Evolutionary conservation across 805 yeast genomes (phyloP).

Genomic region (Sungouiella thailandica): DNA sequence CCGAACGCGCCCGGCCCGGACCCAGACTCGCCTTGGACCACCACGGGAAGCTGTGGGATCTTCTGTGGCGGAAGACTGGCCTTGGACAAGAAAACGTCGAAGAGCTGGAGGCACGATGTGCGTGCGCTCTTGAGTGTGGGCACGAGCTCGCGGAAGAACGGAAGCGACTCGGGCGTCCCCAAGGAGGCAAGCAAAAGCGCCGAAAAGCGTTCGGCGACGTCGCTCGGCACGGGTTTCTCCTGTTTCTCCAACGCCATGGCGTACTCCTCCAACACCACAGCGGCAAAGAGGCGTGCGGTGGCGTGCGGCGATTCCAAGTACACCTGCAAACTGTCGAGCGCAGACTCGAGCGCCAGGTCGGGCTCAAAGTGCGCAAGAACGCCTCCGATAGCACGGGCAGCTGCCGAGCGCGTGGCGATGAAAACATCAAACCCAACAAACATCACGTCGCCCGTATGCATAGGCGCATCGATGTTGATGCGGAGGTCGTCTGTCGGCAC

Average conservation of each 20-base stretch:
- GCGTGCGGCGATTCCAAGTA: conserved; percentile 62
- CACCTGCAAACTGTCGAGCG: conserved; percentile 33
- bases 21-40: conserved; percentile 89
- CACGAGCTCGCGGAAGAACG: conserved; percentile 74
- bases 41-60: conserved; percentile 78
- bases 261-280: conserved; percentile 69
- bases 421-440: conserved; percentile 74
- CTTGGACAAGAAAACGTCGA: conserved; percentile 69
- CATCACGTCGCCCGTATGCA: conserved; percentile 85
- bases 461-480: conserved; percentile 90
- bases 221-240: conserved; percentile 12
- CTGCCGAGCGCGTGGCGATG: conserved; percentile 67
- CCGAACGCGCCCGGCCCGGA: conserved; percentile 94
- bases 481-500: conserved; percentile 56
- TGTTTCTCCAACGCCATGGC: conserved; percentile 30
- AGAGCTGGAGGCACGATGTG: conserved; percentile 79
- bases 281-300: conserved; percentile 71
- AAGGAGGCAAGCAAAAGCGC: conserved; percentile 32
- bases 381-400: conserved; percentile 72
- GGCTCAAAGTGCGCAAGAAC: conserved; percentile 48
- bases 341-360: conserved; percentile 31
- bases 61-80: conserved; percentile 69
- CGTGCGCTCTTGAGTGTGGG: conserved; percentile 83
- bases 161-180: conserved; percentile 39
- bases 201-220: conserved; percentile 18